A percentile compares a stretch with the other conserved stretches of the same genome.
These are phyloP conservation scores for Jatropha curcas DNA, from an alignment of 345 rosid species.

Conservation along the genomic window DNA sequence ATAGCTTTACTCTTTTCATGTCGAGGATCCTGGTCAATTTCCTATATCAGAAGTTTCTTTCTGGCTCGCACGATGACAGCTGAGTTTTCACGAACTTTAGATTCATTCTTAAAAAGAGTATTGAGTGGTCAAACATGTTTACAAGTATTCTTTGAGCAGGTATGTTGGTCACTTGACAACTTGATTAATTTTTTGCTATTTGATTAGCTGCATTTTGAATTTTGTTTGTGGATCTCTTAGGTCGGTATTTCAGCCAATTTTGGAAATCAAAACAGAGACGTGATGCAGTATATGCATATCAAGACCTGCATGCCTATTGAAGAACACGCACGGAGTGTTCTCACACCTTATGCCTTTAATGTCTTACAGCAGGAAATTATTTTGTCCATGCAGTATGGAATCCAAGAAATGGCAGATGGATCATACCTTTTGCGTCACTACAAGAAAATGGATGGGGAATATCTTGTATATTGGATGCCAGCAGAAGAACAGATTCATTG, in stretches of 20 bases:
- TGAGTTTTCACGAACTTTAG: conserved; percentile 63
- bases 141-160: conserved; percentile 83
- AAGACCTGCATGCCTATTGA: conserved; percentile 86
- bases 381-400: conserved; percentile 72
- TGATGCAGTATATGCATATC: conserved; percentile 45
- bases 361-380: conserved; percentile 73
- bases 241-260: conserved; percentile 55
- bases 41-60: conserved; percentile 61
- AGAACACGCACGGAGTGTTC: conserved; percentile 72
- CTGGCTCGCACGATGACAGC: conserved; percentile 68
- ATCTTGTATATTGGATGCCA: conserved; percentile 64
- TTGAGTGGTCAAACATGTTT: conserved; percentile 61
- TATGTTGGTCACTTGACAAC: conserved; percentile 23
- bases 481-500: conserved; percentile 81
- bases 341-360: conserved; percentile 78
- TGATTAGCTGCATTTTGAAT: conserved; percentile 1
- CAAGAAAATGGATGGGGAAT: conserved; percentile 84
- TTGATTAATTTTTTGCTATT: not conserved
- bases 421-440: conserved; percentile 70
- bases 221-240: conserved; percentile 42
- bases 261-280: conserved; percentile 38
- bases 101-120: conserved; percentile 57
- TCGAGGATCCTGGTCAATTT: conserved; percentile 66
- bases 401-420: conserved; percentile 78
- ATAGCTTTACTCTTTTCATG: conserved; percentile 63